Percentiles rank a stretch among this genome's conserved stretches.
These are phyloP conservation scores for Letharia columbiana DNA, from an alignment of 495 filamentous ascomycete species.

Conservation along the genomic window DNA sequence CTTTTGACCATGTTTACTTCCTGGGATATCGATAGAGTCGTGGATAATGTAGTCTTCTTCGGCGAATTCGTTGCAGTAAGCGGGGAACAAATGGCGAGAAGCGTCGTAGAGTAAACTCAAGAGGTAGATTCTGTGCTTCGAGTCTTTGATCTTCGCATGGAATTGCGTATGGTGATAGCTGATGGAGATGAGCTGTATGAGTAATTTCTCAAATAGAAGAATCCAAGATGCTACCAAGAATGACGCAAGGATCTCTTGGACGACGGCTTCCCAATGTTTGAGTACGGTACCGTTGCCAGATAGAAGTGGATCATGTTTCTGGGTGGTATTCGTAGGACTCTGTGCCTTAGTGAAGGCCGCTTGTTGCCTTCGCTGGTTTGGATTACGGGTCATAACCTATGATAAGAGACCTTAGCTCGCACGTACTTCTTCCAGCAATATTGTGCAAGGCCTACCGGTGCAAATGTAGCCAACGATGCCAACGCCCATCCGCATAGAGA, in stretches of 20 bases:
- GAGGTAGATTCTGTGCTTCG: conserved; percentile 73
- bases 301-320: conserved; percentile 20
- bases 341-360: conserved; percentile 16
- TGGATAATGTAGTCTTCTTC: conserved; percentile 89
- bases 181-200: conserved; percentile 89
- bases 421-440: background rate
- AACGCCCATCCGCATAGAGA: conserved; percentile 83
- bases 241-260: conserved; percentile 68
- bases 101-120: conserved; percentile 82
- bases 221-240: conserved; percentile 68
- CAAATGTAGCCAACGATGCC: conserved; percentile 69
- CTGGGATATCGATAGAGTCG: conserved; percentile 52
- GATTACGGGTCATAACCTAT: conserved; percentile 49
- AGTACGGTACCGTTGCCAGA: conserved; percentile 29
- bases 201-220: conserved; percentile 67
- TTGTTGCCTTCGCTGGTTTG: conserved; percentile 27
- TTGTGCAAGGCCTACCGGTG: conserved; percentile 40
- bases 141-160: conserved; percentile 73
- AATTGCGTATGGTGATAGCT: conserved; percentile 94
- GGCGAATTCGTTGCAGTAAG: conserved; percentile 80
- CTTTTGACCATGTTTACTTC: conserved; percentile 29
- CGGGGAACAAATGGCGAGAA: conserved; percentile 76
- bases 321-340: conserved; percentile 35
- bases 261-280: conserved; percentile 47
- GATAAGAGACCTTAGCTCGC: background rate